Base-by-base conservation (phyloP, 306 rosid species). In the Pterocarpus macrocarpus region DNA sequence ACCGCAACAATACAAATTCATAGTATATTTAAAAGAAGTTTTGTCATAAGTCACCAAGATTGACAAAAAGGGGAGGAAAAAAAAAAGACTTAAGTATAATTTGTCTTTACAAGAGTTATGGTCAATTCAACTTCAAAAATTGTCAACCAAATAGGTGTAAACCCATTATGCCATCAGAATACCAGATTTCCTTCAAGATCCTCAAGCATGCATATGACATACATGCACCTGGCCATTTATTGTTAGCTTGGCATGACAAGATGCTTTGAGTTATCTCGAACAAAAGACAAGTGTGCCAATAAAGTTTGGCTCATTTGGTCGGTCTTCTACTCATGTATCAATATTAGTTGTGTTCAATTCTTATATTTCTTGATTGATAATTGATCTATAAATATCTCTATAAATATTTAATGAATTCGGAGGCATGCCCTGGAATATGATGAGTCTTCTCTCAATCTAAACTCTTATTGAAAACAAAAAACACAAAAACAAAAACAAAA, bases 131-230 rank as follows among this genome's bases (percentile, higher is more conserved):
- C 57, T 58, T 68, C 69, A 76, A 69, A 67, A 74, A 64, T 71
- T 73, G 84, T 85, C 91, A 87, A 84, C 70, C 7, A 55, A 82
- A 82, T 82, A 7, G 89, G 91, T 82, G 69, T 47, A 80, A 84
- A 69, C 10, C 89, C 90, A 89, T 71, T 74, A 71, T 69, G 58
- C 3, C 62, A 75, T 16, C 41, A 11, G 38, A 81, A 17, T 57
- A 17, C 45, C 8, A 80, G 63, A 78, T 50, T 70, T 50, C 9
- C 57, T 11, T 2, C 28, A 64, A 32, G 71, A 74, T 80, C 69
- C 52, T 38, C 38, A 70, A 78, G 71, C 79, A 68, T 69, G 47
- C 6, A n/a, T 14, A 15, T 50, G 69, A 73, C 81, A 78, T 73
- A 80, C 44, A 49, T 64, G 62, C 84, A 85, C 76, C 83, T 67